A percentile compares a stretch with the other conserved stretches of the same genome.
Conservation (phyloP, 2,329 filamentous ascomycete species). For the Neonectria hederae region DNA sequence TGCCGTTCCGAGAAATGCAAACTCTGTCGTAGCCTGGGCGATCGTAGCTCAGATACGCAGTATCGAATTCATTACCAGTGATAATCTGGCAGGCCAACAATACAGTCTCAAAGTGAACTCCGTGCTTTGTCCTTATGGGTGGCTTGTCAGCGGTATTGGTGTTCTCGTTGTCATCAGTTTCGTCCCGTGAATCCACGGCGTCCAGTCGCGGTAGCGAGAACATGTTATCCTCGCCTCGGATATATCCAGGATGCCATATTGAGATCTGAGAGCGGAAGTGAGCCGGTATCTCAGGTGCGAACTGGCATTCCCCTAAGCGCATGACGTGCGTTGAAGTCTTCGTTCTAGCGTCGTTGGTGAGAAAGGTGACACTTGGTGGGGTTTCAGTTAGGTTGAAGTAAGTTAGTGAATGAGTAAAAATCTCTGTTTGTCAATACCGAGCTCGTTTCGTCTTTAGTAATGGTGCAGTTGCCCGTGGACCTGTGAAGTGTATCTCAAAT, state of each 20-base stretch:
- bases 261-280: not conserved
- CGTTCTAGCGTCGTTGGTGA: not conserved
- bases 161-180: not conserved
- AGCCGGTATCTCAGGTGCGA: not conserved
- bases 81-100: not conserved
- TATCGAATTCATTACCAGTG: not conserved
- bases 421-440: not conserved
- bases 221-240: conserved; percentile 1
- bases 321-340: not conserved
- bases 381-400: not conserved
- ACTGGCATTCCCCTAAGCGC: not conserved
- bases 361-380: not conserved
- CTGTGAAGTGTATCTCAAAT: too few relatives aligned
- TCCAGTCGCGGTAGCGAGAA: not conserved
- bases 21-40: not conserved
- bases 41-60: conserved; percentile 1
- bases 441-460: too few relatives aligned
- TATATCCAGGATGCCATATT: conserved; percentile 2
- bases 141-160: not conserved
- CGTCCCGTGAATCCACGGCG: not conserved
- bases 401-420: not conserved
- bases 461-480: too few relatives aligned
- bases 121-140: not conserved
- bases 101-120: conserved; percentile 1
- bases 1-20: not conserved